Base-by-base conservation (phyloP, 2,329 filamentous ascomycete genomes). In the Aspergillus pseudotamarii region DNA sequence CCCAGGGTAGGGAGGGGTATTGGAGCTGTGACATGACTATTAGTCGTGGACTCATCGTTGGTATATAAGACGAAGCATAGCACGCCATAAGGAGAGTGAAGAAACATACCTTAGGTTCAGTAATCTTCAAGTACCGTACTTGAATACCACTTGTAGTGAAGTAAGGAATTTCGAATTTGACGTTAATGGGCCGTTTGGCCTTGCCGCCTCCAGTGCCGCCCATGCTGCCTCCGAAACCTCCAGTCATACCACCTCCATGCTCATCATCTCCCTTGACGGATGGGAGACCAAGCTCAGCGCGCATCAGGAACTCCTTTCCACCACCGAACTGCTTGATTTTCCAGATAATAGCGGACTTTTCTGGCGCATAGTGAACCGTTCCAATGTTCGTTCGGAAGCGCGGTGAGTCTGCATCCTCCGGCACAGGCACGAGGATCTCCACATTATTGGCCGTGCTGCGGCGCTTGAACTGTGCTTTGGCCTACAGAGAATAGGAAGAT, bases 151-250 rank as follows among this genome's bases (percentile, higher is more conserved):
- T 96, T 3, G 96, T 99, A n/a, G 95, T 99, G 78, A 99, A 99
- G 81, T 99, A 99, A n/a, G 95, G 95, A 75, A 99, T 99, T 83
- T 99, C 95, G 78, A 99, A 99, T 83, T 99, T 99, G 82, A 99
- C 95, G 79, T 94, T 94, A 74, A 99, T 99, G 0, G 95, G 95
- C 71, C 95, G 85, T 85, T 98, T 99, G 23, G 92, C 92, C 82
- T 98, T 98, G 63, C 88, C 89, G 5, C 88, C 85, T n/a, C 86
- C 89, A 32, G 95, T 88, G 68, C 94, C 94, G 63, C 94, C 94
- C 94, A 97, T 97, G 76, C 93, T 97, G 23, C 94, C 94, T 66
- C 94, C 94, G 73, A 97, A 97, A 0, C 94, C 94, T 73, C 94
- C 94, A 69, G 94, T 98, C 94, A 98, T 98, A 68, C 94, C 94